A percentile compares a stretch with the other conserved stretches of the same genome.
Evolutionary conservation across 2,329 filamentous ascomycete species (phyloP).

Genomic region (Rosellinia necatrix): DNA sequence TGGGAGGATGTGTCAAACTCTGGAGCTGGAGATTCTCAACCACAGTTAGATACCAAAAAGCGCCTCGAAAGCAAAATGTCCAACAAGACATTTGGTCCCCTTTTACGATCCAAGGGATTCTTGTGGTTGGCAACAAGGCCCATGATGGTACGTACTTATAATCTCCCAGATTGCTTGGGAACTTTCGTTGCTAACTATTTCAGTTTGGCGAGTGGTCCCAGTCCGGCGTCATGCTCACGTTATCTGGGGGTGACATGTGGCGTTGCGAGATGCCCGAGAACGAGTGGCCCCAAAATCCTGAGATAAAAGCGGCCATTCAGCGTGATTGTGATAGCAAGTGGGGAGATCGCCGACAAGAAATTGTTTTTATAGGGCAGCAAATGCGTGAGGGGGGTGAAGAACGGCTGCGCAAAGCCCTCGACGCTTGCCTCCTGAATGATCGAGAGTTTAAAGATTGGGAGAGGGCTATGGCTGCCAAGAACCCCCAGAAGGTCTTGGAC

Average conservation of each 20-base stretch:
- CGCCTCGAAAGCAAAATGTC: slow-evolving; percentile 59
- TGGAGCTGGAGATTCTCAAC: slow-evolving; percentile 36
- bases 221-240: slow-evolving; percentile 66
- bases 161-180: background rate
- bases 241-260: slow-evolving; percentile 60
- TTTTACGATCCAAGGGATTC: slow-evolving; percentile 68
- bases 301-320: slow-evolving; percentile 53
- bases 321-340: slow-evolving; percentile 62
- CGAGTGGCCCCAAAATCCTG: slow-evolving; percentile 53
- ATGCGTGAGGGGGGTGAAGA: slow-evolving; percentile 51
- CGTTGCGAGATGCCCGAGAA: slow-evolving; percentile 63
- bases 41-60: slow-evolving; percentile 41
- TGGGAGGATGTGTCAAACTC: slow-evolving; percentile 17
- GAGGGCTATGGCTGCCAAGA: slow-evolving; percentile 33
- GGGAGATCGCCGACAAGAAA: slow-evolving; percentile 72
- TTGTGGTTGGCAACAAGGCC: slow-evolving; percentile 65
- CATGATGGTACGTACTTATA: slow-evolving; percentile 40
- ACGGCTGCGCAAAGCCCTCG: slow-evolving; percentile 57
- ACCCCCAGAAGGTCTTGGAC: slow-evolving; percentile 31
- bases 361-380: slow-evolving; percentile 74
- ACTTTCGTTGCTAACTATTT: slow-evolving; percentile 11
- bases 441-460: slow-evolving; percentile 55
- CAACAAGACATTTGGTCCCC: slow-evolving; percentile 55
- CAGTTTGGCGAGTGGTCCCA: slow-evolving; percentile 66
- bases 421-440: slow-evolving; percentile 66